Conservation (phyloP, 1,284 basidiomycete genomes). For the Ganoderma sp. region DNA sequence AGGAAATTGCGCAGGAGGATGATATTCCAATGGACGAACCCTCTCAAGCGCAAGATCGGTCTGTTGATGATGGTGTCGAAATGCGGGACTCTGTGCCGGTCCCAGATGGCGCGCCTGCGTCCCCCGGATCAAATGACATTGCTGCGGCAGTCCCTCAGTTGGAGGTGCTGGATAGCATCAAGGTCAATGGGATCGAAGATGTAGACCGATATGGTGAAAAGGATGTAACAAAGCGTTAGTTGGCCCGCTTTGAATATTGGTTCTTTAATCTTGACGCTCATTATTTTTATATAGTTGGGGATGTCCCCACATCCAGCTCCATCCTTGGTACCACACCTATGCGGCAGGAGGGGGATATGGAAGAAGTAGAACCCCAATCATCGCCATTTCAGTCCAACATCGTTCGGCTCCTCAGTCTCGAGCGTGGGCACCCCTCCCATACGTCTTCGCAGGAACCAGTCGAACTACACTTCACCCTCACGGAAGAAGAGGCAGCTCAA, state of each 20-base stretch:
- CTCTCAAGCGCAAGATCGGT: neutral
- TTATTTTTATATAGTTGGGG: neutral
- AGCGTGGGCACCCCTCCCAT: constrained; percentile 17
- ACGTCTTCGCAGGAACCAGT: constrained; percentile 21
- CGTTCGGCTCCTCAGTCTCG: constrained; percentile 20
- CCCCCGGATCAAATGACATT: neutral
- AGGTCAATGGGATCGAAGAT: neutral
- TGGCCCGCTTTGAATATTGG: neutral
- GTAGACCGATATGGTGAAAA: neutral
- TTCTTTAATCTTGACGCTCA: neutral
- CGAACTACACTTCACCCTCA: constrained; percentile 23
- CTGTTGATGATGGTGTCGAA: constrained; percentile 2
- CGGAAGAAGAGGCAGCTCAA: constrained; percentile 20
- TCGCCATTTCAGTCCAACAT: constrained; percentile 18
- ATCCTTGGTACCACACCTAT: neutral
- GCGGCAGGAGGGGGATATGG: constrained; percentile 1
- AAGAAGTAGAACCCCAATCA: neutral
- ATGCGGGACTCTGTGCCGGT: neutral
- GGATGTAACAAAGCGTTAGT: constrained; percentile 2
- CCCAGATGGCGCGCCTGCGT: neutral
- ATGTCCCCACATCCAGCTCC: neutral
- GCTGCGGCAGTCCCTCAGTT: neutral
- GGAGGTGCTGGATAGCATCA: neutral
- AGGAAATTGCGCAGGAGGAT: neutral
- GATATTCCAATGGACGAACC: neutral